phyloP scores from a whole-genome alignment of 225 moss, liverwort and hornwort species.

The Neckera pumila region DNA sequence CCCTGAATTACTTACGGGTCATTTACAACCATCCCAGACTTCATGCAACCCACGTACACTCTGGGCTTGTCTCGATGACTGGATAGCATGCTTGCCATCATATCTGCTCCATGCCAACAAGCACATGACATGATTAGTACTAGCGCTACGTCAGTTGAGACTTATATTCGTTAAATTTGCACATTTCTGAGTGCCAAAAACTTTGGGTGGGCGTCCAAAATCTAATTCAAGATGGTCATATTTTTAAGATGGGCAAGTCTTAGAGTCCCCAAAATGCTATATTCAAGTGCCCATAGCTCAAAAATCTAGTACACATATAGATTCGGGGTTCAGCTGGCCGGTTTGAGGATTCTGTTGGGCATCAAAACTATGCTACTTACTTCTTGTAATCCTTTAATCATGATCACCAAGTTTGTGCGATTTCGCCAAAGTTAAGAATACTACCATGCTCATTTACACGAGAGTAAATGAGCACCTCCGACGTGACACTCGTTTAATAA shows the following conservation, averaged over 20 bases:
- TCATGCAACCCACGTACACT: conserved; percentile 59
- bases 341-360: background rate
- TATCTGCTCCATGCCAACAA: conserved; percentile 27
- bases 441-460: background rate
- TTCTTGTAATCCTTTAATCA: background rate
- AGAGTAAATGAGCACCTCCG: no score
- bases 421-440: background rate
- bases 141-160: background rate
- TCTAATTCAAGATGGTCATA: background rate
- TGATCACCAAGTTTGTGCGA: background rate
- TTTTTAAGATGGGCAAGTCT: background rate
- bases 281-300: background rate
- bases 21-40: conserved; percentile 38
- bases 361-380: background rate
- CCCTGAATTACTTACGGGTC: conserved; percentile 33
- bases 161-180: background rate
- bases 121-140: background rate
- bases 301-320: background rate
- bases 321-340: background rate
- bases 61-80: conserved; percentile 46
- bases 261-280: background rate
- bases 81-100: conserved; percentile 34
- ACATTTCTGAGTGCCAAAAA: background rate
- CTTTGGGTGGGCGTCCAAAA: background rate
- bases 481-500: background rate